Evolutionary conservation across 768 basidiomycete genomes (phyloP).

Genomic region (Cytidiella melzeri): DNA sequence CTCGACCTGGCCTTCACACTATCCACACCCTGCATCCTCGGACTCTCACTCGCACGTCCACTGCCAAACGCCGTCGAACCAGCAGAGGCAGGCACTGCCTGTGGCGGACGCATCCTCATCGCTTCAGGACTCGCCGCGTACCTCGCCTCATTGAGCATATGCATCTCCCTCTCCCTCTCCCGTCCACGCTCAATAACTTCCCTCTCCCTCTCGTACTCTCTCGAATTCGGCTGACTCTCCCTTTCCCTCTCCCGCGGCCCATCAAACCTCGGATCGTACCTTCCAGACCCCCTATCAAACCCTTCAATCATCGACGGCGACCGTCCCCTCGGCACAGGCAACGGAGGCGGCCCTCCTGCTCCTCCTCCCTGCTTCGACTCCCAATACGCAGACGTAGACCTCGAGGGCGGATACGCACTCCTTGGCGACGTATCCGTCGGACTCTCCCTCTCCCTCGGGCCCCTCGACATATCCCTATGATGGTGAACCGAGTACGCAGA

Average conservation of each 20-base stretch:
- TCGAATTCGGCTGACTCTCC: constrained; percentile 7
- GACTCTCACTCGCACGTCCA: constrained; percentile 55
- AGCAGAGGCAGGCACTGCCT: background rate
- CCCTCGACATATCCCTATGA: constrained; percentile 42
- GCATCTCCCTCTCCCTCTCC: constrained; percentile 1
- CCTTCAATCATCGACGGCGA: constrained; percentile 4
- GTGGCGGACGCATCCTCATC: constrained; percentile 20
- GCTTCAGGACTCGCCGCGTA: constrained; percentile 19
- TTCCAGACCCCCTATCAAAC: constrained; percentile 39
- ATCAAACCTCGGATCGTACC: constrained; percentile 63
- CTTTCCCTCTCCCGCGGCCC: constrained; percentile 33
- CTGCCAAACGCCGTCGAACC: constrained; percentile 23
- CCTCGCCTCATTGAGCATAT: constrained; percentile 19
- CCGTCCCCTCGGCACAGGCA: background rate
- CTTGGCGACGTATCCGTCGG: constrained; percentile 51
- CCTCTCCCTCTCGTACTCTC: constrained; percentile 37
- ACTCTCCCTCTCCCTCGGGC: constrained; percentile 17
- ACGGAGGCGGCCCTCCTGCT: constrained; percentile 8
- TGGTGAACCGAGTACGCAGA: constrained; percentile 26
- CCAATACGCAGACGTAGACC: constrained; percentile 41
- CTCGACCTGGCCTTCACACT: constrained; percentile 1
- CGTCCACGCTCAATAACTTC: constrained; percentile 8
- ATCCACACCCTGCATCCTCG: constrained; percentile 18
- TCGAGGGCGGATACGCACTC: constrained; percentile 35
- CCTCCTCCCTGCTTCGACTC: constrained; percentile 29